Percentiles rank a stretch among this genome's conserved stretches.
Conservation (phyloP, 208 protist genomes). For the Vickermania ingenoplastis region DNA sequence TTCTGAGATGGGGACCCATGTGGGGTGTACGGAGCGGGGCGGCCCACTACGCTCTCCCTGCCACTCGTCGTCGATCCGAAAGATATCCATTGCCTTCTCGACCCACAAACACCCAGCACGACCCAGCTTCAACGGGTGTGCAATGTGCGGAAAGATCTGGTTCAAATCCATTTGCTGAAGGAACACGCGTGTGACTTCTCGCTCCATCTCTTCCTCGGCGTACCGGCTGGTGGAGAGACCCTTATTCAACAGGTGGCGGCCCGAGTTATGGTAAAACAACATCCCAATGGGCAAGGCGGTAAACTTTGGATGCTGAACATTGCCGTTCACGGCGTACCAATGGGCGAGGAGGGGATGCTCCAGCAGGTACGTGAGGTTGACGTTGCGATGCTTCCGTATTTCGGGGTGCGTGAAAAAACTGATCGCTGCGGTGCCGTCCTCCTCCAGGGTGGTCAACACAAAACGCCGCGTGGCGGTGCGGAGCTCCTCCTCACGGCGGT, state of each 20-base stretch:
- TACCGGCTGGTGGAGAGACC: neutral
- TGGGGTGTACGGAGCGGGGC: too few relatives aligned
- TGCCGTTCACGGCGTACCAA: neutral
- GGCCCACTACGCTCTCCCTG: neutral
- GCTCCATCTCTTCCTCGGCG: too few relatives aligned
- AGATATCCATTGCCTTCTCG: neutral
- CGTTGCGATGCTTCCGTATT: neutral
- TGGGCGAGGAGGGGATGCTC: neutral
- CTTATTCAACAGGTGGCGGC: neutral
- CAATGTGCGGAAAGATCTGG: neutral
- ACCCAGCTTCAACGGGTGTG: neutral
- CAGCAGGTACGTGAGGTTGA: neutral
- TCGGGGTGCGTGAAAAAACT: neutral
- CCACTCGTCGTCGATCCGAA: neutral
- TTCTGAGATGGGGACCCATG: neutral
- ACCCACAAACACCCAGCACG: neutral
- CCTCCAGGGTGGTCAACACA: neutral
- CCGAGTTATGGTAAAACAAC: neutral
- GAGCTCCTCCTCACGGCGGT: neutral
- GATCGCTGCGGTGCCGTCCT: neutral
- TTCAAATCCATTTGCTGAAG: neutral
- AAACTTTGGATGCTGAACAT: neutral
- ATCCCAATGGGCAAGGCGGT: neutral
- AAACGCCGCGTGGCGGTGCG: neutral
- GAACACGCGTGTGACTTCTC: too few relatives aligned